Evolutionary conservation across 164 flowering plant species (phyloP), one percentile per base, ranked within the genome.

Genomic region (Berberis vulgaris): DNA sequence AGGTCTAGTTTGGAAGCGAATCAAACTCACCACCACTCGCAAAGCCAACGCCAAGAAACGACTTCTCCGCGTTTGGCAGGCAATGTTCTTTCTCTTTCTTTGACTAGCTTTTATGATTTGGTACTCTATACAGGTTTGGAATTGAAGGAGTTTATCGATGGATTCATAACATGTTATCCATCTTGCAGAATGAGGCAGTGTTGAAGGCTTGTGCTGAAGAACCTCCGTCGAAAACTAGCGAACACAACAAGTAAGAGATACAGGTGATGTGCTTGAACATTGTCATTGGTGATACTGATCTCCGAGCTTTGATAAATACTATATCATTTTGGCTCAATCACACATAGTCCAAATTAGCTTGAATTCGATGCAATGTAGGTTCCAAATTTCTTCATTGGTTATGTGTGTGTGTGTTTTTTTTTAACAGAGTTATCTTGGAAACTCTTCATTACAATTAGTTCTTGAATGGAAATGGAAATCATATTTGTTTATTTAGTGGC

Each of bases 51-150:
- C 92, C 67, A 86, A 84, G 77, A 83, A 84, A 76, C 67, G 87
- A 9, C 89, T 83, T 52, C 80, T 66, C 67, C 70, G 89, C 49
- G 87, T 86, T 70, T 84, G 89, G 89, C 92, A 84, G 92, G 87
- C 83, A 41, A 40, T 26, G 52, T 11, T 6, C 0, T 26, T 56
- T 3, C 13, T 57, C 39, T 57, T 47, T 58, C 55, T 59, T 61
- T 71, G 60, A 45, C 57, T 65, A 52, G 62, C 42, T 6, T 44
- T 43, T 49, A 4, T 4, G 4, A 7, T 10, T 59, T 58, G 10
- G 45, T 61, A 8, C 9, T 45, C 8, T 26, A 6, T 49, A 11
- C 11, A 6, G 11, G 11, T 49, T 49, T 6, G 52, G 11, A 11
- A 49, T 6, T 6, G 52, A 49, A 11, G 11, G 52, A 49, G 11